Evolutionary conservation across 179 eudicot genomes (phyloP), one percentile per base, ranked within the genome.

Genomic region (Amaranthus tricolor): DNA sequence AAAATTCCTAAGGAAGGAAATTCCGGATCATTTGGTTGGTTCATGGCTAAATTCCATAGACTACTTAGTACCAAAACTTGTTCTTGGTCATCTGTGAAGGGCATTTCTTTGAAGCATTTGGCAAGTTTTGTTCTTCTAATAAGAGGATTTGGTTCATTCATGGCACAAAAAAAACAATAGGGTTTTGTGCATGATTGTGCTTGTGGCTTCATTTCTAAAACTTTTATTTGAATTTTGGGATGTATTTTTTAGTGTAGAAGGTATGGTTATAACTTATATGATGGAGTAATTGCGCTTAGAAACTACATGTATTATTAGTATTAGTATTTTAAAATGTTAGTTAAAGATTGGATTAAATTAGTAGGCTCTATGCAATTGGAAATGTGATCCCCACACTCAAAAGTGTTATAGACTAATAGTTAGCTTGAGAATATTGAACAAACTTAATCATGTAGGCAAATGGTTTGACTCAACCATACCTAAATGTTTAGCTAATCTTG

Each of bases 11-110:
- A 79, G 56, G 86, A 85, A 6, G 89, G 90, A 68, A 91, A 85
- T 75, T 88, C 92, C 0, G 86, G 81, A 66, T 89, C 81, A 43
- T 91, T 76, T 2, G 94, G 91, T 49, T 82, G 83, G 52, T 77
- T 84, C 92, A 91, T 91, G 72, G 97, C 92, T 20, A 86, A 71
- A 73, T 70, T 85, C 97, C 97, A 91, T 45, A 91, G 75, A 68
- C 84, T 80, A 31, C 88, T 88, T 20, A 91, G 76, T 47, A 84
- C 94, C 72, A 91, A 78, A 7, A 89, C 85, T 51, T 83, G 89
- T 15, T 88, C 84, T 79, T 84, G 71, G 73, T 83, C 82, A 53
- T 86, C 87, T 62, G 70, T 50, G 5, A 68, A 61, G 60, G 86
- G 85, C 64, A 88, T 79, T 68, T 81, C 75, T 78, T 77, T 82